These are phyloP conservation scores for Helianthus annuus DNA, from an alignment of 129 eudicot genomes.

Conservation along the genomic window DNA sequence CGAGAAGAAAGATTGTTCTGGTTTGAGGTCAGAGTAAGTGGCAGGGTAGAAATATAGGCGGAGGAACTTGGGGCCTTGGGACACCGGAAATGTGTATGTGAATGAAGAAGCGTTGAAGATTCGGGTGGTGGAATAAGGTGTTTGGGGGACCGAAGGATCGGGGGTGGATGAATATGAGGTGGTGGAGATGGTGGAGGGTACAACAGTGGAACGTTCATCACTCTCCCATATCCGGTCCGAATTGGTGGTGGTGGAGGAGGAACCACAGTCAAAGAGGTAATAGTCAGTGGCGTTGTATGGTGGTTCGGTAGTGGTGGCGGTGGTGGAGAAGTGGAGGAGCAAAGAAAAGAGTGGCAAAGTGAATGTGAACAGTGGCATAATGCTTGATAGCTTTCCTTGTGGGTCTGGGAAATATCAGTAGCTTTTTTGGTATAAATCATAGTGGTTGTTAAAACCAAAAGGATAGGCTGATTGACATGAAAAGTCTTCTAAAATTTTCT, in stretches of 20 bases:
- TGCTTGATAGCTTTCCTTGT: conserved; percentile 14
- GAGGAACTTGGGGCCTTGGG: conserved; percentile 51
- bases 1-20: conserved; percentile 29
- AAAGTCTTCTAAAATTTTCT: conserved; percentile 3
- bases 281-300: conserved; percentile 31
- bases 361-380: conserved; percentile 23
- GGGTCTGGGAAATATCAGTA: neutral
- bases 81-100: conserved; percentile 45
- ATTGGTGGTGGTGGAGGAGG: conserved; percentile 12
- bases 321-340: conserved; percentile 5
- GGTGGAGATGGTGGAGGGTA: conserved; percentile 22
- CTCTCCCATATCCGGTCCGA: conserved; percentile 33
- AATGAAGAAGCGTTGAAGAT: conserved; percentile 41
- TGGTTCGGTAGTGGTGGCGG: conserved; percentile 4
- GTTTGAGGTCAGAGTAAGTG: conserved; percentile 25
- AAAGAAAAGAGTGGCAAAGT: conserved; percentile 7
- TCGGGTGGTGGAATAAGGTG: conserved; percentile 45
- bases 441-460: neutral
- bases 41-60: conserved; percentile 60
- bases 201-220: conserved; percentile 27
- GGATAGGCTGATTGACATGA: conserved; percentile 11
- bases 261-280: conserved; percentile 37
- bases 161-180: conserved; percentile 16
- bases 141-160: conserved; percentile 8
- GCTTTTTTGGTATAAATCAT: neutral